phyloP scores from a whole-genome alignment of 73 alveolate species.

The Symbiodinium natans region DNA sequence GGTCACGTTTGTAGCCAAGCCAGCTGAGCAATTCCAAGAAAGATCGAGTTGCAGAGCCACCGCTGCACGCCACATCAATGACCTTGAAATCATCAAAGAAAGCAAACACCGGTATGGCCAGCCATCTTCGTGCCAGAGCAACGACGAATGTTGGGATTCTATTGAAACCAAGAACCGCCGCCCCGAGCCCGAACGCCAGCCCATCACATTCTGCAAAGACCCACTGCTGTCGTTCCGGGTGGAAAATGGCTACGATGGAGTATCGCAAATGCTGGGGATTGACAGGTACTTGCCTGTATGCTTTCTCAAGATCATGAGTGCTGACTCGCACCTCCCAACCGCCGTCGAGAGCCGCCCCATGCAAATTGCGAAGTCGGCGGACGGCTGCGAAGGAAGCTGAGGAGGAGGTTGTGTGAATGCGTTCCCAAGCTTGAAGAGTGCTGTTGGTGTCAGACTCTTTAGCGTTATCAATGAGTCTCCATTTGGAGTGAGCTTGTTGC shows the following conservation, averaged over 20 bases:
- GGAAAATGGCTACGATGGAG: background rate
- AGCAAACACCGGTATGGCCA: background rate
- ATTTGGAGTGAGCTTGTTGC: background rate
- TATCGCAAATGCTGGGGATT: background rate
- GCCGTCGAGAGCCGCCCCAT: background rate
- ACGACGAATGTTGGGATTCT: constrained; percentile 6
- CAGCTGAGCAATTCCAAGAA: background rate
- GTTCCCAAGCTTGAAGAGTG: background rate
- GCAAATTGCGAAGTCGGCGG: background rate
- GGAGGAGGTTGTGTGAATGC: constrained; percentile 15
- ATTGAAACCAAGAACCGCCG: constrained; percentile 5
- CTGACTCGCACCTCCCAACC: background rate
- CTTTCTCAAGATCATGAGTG: background rate
- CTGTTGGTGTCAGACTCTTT: background rate
- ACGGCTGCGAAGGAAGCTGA: background rate
- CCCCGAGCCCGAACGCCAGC: background rate
- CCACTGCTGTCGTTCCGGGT: background rate
- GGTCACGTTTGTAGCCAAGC: background rate
- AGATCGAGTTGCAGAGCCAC: background rate
- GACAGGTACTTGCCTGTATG: constrained; percentile 30
- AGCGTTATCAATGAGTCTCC: constrained; percentile 4
- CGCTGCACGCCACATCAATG: background rate
- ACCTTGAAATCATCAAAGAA: constrained; percentile 14
- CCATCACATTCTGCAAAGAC: constrained; percentile 12
- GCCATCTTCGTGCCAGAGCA: constrained; percentile 33